phyloP scores from a whole-genome alignment of 352 stramenopile species.

The Thraustotheca clavata region DNA sequence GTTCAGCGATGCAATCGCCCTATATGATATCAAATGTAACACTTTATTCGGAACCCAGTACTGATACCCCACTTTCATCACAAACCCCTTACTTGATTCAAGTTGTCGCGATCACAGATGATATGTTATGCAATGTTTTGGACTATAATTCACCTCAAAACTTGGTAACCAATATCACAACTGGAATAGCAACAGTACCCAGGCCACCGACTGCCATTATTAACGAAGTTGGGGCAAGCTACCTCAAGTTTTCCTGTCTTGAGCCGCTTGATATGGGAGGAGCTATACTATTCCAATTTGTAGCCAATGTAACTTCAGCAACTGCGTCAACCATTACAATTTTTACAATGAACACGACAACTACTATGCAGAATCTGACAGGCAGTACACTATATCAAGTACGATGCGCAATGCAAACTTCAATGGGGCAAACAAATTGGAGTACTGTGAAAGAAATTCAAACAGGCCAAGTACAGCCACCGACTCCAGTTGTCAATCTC shows the following conservation, averaged over 20 bases:
- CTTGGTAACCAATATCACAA: not conserved
- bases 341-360: not conserved
- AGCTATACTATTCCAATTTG: not conserved
- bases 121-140: not conserved
- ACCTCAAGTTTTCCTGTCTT: not conserved
- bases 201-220: not conserved
- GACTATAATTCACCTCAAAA: not conserved
- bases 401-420: not conserved
- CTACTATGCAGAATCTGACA: not conserved
- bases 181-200: not conserved
- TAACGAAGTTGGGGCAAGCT: not conserved
- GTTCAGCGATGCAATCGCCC: not conserved
- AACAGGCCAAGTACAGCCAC: not conserved
- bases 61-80: not conserved
- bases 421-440: not conserved
- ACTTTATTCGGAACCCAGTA: not conserved
- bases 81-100: not conserved
- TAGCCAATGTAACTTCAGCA: not conserved
- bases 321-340: not conserved
- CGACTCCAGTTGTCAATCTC: not conserved
- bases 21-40: not conserved
- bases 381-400: not conserved
- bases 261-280: slow-evolving; percentile 4
- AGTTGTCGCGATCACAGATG: not conserved
- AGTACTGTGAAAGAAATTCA: not conserved